Conservation (phyloP, 1,284 basidiomycete genomes). For the Stygiomarasmius scandens region DNA sequence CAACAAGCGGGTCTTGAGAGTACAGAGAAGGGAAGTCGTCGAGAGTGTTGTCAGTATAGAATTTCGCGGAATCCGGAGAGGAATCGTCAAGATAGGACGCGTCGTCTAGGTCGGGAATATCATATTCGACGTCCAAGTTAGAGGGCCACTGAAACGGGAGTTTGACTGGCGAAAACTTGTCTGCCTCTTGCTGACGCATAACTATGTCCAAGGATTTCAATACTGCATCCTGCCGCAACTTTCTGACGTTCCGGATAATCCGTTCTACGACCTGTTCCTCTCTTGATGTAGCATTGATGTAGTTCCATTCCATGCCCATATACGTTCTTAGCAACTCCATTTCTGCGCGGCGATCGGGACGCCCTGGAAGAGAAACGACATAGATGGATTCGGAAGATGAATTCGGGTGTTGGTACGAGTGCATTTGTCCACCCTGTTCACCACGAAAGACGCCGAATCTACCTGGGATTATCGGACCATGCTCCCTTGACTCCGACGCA, state of each 20-base stretch:
- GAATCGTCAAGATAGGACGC: not conserved
- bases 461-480: not conserved
- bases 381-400: conserved; percentile 36
- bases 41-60: not conserved
- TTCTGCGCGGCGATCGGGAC: conserved; percentile 50
- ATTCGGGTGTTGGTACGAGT: not conserved
- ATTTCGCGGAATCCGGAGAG: not conserved
- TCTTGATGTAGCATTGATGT: conserved; percentile 50
- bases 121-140: not conserved
- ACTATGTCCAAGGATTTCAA: conserved; percentile 5
- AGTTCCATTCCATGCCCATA: conserved; percentile 54
- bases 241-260: conserved; percentile 46
- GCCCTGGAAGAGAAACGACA: conserved; percentile 59
- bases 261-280: conserved; percentile 38
- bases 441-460: not conserved
- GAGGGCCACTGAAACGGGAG: conserved; percentile 48
- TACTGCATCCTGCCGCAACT: conserved; percentile 29
- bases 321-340: conserved; percentile 54
- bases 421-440: not conserved
- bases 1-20: conserved; percentile 40
- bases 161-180: not conserved
- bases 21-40: not conserved
- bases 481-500: not conserved
- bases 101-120: not conserved
- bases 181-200: not conserved